phyloP scores from a whole-genome alignment of 2,329 filamentous ascomycete genomes.

The Diaporthe batatas region DNA sequence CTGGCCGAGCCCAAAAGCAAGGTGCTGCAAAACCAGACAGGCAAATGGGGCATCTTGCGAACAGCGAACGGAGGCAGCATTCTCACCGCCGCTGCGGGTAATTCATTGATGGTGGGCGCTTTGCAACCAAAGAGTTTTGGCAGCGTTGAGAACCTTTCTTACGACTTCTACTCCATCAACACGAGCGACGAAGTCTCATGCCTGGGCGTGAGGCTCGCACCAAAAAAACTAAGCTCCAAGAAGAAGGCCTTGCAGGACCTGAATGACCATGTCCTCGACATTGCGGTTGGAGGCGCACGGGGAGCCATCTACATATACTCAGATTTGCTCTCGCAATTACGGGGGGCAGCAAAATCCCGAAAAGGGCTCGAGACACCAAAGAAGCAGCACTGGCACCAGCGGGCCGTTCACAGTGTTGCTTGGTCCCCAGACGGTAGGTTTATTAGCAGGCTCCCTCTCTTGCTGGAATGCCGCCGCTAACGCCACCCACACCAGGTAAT shows the following conservation, averaged over 20 bases:
- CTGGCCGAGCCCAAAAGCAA: constrained; percentile 39
- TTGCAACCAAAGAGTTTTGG: constrained; percentile 50
- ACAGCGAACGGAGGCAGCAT: constrained; percentile 66
- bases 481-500: constrained; percentile 70
- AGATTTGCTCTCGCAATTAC: constrained; percentile 75
- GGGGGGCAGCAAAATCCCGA: constrained; percentile 56
- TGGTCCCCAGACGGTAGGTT: constrained; percentile 89
- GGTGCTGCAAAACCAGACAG: constrained; percentile 36
- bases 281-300: constrained; percentile 81
- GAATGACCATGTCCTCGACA: constrained; percentile 67
- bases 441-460: neutral
- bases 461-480: constrained; percentile 48
- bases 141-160: constrained; percentile 60
- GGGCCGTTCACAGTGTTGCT: constrained; percentile 84
- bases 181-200: constrained; percentile 75
- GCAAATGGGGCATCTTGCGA: constrained; percentile 42
- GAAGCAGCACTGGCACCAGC: constrained; percentile 91
- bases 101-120: constrained; percentile 72
- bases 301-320: constrained; percentile 87
- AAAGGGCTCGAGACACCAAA: constrained; percentile 66
- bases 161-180: constrained; percentile 71
- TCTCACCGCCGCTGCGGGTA: constrained; percentile 67
- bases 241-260: constrained; percentile 48
- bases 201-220: constrained; percentile 70
- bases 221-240: constrained; percentile 45